Evolutionary conservation across 176 grass and related monocot species (phyloP).

Genomic region (Chrysopogon serrulatus): DNA sequence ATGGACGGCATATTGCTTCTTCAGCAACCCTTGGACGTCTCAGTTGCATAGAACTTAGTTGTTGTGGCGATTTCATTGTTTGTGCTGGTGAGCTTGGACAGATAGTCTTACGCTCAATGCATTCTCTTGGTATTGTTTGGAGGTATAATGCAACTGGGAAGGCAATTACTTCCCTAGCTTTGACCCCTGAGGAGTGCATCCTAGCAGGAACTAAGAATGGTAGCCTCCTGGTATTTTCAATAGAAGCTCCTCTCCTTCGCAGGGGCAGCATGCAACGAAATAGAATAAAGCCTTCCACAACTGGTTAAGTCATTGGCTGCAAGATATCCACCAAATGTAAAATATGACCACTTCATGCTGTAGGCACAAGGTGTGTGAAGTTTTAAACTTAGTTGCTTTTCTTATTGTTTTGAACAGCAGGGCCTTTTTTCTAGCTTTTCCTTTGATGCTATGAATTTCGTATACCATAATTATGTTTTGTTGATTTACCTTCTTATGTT

Average conservation of each 20-base stretch:
- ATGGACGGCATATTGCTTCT: constrained; percentile 83
- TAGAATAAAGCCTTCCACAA: constrained; percentile 29
- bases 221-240: constrained; percentile 77
- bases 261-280: constrained; percentile 46
- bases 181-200: constrained; percentile 92
- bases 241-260: constrained; percentile 65
- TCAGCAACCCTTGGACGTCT: constrained; percentile 65
- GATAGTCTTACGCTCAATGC: constrained; percentile 80
- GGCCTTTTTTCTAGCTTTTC: not conserved
- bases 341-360: not conserved
- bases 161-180: constrained; percentile 71
- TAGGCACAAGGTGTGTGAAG: constrained; percentile 9
- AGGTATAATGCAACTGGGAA: constrained; percentile 80
- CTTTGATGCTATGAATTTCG: not conserved
- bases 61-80: constrained; percentile 80
- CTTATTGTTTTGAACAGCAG: not conserved
- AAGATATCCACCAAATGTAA: not conserved
- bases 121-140: constrained; percentile 82
- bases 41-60: constrained; percentile 93
- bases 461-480: not conserved
- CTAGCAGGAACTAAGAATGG: constrained; percentile 92
- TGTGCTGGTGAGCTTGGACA: constrained; percentile 84
- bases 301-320: constrained; percentile 20
- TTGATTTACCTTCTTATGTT: not conserved
- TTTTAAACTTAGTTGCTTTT: not conserved